Percentiles rank a stretch among this genome's conserved stretches.
phyloP scores from a whole-genome alignment of 495 filamentous ascomycete genomes.

The Daldinia grandis region DNA sequence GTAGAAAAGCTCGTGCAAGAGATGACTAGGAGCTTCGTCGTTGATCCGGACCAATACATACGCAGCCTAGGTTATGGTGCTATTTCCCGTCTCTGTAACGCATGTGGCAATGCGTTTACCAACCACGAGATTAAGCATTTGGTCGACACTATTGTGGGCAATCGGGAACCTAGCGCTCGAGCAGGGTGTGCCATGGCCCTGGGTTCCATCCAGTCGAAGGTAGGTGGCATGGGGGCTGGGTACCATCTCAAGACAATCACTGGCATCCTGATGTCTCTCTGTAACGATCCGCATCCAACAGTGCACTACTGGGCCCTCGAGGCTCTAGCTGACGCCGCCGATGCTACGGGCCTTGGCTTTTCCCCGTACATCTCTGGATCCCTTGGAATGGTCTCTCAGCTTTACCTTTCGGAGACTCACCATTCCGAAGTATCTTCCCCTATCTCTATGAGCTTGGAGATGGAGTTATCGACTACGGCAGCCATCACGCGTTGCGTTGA shows the following conservation, averaged over 20 bases:
- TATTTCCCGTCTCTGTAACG: slow-evolving; percentile 88
- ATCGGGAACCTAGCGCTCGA: slow-evolving; percentile 89
- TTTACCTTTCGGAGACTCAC: slow-evolving; percentile 91
- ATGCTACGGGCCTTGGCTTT: slow-evolving; percentile 92
- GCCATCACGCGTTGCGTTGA: slow-evolving; percentile 91
- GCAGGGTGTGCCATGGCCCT: slow-evolving; percentile 94
- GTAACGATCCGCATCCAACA: slow-evolving; percentile 93
- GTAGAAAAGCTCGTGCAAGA: slow-evolving; percentile 91
- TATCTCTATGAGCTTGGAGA: slow-evolving; percentile 86
- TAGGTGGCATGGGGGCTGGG: slow-evolving; percentile 98
- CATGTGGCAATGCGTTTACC: slow-evolving; percentile 86
- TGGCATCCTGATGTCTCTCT: slow-evolving; percentile 92
- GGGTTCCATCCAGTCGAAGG: slow-evolving; percentile 91
- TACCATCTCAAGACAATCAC: slow-evolving; percentile 96
- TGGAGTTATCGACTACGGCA: slow-evolving; percentile 79
- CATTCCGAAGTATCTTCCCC: slow-evolving; percentile 80
- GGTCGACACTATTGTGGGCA: slow-evolving; percentile 92
- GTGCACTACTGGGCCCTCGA: slow-evolving; percentile 97
- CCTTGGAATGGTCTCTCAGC: slow-evolving; percentile 89
- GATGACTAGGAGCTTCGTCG: slow-evolving; percentile 78
- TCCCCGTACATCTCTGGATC: slow-evolving; percentile 88
- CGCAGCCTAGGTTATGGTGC: slow-evolving; percentile 87
- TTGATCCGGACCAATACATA: slow-evolving; percentile 84
- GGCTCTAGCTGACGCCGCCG: slow-evolving; percentile 84
- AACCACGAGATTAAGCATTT: slow-evolving; percentile 87